Percentiles rank a stretch among this genome's conserved stretches.
Conservation (phyloP, 768 basidiomycete species). For the Fibroporia radiculosa region DNA sequence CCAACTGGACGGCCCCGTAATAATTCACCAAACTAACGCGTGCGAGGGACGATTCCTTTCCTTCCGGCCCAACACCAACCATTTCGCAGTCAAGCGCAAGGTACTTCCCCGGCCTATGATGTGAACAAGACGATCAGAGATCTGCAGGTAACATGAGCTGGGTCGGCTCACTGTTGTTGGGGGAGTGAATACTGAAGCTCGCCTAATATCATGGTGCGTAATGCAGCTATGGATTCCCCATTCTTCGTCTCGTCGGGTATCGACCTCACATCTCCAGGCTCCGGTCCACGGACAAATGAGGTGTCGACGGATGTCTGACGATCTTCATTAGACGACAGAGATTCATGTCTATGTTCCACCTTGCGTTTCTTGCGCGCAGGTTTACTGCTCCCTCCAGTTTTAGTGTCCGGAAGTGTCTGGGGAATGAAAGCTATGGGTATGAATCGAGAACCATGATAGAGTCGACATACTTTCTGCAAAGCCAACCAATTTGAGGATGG, state of each 20-base stretch:
- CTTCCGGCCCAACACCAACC: slow-evolving; percentile 89
- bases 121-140: background rate
- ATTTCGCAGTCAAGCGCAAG: slow-evolving; percentile 94
- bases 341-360: slow-evolving; percentile 4
- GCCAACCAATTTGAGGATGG: slow-evolving; percentile 58
- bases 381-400: background rate
- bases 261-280: slow-evolving; percentile 1
- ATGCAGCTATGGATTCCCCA: slow-evolving; percentile 37
- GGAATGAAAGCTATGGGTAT: slow-evolving; percentile 9
- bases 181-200: slow-evolving; percentile 30
- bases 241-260: slow-evolving; percentile 29
- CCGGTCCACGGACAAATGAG: slow-evolving; percentile 5
- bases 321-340: background rate
- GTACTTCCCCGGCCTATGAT: slow-evolving; percentile 49
- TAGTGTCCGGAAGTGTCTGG: slow-evolving; percentile 6
- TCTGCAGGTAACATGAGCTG: background rate
- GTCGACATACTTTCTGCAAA: slow-evolving; percentile 37
- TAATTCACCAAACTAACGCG: slow-evolving; percentile 89
- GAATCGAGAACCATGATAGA: background rate
- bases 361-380: slow-evolving; percentile 14
- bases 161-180: slow-evolving; percentile 37
- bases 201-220: slow-evolving; percentile 51
- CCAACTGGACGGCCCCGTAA: slow-evolving; percentile 69
- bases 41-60: slow-evolving; percentile 76
- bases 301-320: slow-evolving; percentile 9